phyloP scores from a whole-genome alignment of 1,284 basidiomycete species.

The Apiotrichum montevideense region DNA sequence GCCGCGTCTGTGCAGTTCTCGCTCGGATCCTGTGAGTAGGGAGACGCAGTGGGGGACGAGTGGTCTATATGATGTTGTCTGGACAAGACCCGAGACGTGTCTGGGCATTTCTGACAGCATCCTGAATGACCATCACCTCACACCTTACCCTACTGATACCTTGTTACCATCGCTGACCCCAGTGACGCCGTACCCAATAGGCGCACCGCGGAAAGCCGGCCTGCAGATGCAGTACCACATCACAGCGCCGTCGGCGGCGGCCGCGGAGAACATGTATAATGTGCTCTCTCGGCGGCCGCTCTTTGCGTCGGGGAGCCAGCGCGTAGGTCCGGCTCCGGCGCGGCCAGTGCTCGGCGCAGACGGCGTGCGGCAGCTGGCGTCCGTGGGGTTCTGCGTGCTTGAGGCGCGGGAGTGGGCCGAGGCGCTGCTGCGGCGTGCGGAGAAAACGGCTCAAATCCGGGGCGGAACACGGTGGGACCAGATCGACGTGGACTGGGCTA shows the following conservation, averaged over 20 bases:
- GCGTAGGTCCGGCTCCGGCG: not conserved
- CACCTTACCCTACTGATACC: not conserved
- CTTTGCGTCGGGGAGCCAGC: conserved; percentile 5
- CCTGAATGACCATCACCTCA: not conserved
- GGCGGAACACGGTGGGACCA: not conserved
- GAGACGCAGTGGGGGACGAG: too few relatives aligned
- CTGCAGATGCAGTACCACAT: conserved; percentile 23
- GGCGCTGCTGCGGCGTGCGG: not conserved
- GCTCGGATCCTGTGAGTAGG: conserved; percentile 20
- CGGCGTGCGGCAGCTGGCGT: not conserved
- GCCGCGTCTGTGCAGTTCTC: conserved; percentile 22
- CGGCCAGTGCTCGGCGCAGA: not conserved
- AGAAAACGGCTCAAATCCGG: not conserved
- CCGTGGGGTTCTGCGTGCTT: not conserved
- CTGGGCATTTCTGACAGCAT: not conserved
- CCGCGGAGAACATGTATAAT: conserved; percentile 9
- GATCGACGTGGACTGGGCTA: conserved; percentile 7
- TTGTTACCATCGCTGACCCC: not conserved
- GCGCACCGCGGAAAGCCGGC: conserved; percentile 13
- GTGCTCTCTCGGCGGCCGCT: conserved; percentile 13
- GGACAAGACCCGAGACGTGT: too few relatives aligned
- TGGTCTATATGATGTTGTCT: too few relatives aligned
- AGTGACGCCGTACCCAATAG: conserved; percentile 25
- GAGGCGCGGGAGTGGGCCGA: conserved; percentile 3
- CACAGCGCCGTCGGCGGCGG: conserved; percentile 2